phyloP scores from a whole-genome alignment of 1,284 basidiomycete genomes.

The Leccinum griseonigrum region DNA sequence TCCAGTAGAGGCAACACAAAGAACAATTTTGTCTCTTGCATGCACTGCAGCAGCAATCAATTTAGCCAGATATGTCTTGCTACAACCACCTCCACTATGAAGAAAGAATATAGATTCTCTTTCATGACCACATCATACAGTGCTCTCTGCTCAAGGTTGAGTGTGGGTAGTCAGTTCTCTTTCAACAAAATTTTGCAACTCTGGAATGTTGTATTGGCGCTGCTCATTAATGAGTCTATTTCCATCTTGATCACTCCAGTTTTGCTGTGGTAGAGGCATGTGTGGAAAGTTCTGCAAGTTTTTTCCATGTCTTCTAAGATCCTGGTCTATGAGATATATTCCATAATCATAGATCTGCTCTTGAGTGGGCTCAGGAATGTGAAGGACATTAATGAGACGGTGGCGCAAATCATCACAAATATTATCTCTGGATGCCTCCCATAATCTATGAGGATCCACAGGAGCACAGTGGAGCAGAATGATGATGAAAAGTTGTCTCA shows the following conservation, averaged over 20 bases:
- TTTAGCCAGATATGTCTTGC: conserved; percentile 50
- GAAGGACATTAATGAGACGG: background rate
- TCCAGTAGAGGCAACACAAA: conserved; percentile 34
- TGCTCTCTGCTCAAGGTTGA: background rate
- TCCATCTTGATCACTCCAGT: background rate
- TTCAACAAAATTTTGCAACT: background rate
- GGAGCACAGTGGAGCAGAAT: background rate
- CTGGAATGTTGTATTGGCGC: background rate
- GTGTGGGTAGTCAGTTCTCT: background rate
- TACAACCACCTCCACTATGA: conserved; percentile 45
- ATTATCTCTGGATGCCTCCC: background rate
- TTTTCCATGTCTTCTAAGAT: background rate
- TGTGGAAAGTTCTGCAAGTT: background rate
- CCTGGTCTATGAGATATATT: background rate
- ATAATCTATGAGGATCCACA: background rate
- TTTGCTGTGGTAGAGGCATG: background rate
- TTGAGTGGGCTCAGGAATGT: background rate
- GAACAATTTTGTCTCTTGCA: conserved; percentile 30
- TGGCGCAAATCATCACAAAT: background rate
- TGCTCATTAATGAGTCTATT: background rate
- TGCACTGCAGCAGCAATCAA: conserved; percentile 35
- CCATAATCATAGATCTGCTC: background rate
- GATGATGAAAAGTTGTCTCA: background rate
- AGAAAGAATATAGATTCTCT: conserved; percentile 35
- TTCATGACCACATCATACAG: conserved; percentile 4